These are phyloP conservation scores for Batkoa obscura DNA, from an alignment of 371 early-diverging fungal species.

Conservation along the genomic window DNA sequence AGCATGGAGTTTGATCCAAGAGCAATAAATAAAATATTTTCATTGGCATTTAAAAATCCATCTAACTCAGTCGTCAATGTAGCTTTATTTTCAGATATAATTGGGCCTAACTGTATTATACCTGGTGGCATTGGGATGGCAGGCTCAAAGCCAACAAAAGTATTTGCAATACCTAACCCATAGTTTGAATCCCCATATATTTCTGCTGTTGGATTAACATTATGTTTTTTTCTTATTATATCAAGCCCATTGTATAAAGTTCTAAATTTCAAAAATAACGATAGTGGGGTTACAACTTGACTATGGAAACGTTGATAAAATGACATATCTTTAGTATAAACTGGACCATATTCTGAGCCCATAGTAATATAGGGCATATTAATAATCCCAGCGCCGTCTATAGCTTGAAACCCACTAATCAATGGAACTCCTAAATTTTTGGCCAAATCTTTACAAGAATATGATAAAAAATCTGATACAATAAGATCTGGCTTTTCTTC, in stretches of 20 bases:
- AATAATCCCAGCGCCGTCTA: neutral
- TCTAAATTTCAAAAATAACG: no score
- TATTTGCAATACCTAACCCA: neutral
- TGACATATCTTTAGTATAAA: no score
- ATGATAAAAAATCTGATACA: slow-evolving; percentile 5
- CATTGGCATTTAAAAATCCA: neutral
- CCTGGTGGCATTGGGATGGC: neutral
- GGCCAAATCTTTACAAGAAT: slow-evolving; percentile 4
- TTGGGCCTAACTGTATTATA: neutral
- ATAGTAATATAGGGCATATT: no score
- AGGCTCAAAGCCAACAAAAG: slow-evolving; percentile 2
- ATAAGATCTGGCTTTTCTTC: neutral
- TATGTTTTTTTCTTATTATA: no score
- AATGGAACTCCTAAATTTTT: neutral
- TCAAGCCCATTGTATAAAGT: no score
- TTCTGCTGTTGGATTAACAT: no score
- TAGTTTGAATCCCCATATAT: neutral
- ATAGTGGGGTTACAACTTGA: no score
- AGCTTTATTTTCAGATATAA: neutral
- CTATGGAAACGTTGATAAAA: no score
- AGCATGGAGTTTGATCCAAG: neutral
- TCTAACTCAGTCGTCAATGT: neutral
- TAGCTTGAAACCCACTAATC: neutral
- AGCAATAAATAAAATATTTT: neutral
- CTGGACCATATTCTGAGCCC: no score